Evolutionary conservation across 768 basidiomycete species (phyloP).

Genomic region (Tylopilus rubrobrunneus): DNA sequence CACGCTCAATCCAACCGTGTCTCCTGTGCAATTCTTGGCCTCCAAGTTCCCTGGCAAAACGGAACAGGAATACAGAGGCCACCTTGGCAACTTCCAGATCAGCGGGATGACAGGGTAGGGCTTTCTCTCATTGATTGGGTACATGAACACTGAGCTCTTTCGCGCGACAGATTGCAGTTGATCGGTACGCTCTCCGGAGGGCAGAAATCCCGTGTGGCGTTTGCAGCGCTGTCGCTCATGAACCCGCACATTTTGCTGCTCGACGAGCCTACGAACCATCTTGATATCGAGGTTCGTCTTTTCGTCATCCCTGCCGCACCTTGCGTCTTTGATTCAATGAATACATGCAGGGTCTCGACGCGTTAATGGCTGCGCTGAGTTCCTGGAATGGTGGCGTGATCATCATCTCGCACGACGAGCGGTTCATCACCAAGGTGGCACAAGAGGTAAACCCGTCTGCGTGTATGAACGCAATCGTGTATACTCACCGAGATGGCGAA

Average conservation of each 20-base stretch:
- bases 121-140: conserved; percentile 1
- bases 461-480: background rate
- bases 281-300: conserved; percentile 80
- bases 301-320: background rate
- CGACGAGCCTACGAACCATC: conserved; percentile 97
- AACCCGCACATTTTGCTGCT: conserved; percentile 89
- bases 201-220: conserved; percentile 94
- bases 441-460: conserved; percentile 51
- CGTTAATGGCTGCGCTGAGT: conserved; percentile 78
- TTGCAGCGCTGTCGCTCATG: conserved; percentile 80
- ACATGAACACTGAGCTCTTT: background rate
- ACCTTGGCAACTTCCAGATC: conserved; percentile 96
- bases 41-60: conserved; percentile 89
- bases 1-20: conserved; percentile 75
- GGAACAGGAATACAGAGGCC: conserved; percentile 94
- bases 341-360: conserved; percentile 81
- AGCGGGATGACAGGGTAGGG: conserved; percentile 88
- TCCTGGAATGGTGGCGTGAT: conserved; percentile 91
- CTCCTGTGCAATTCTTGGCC: conserved; percentile 92
- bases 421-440: conserved; percentile 89
- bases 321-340: background rate
- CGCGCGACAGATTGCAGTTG: conserved; percentile 57
- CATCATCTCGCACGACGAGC: conserved; percentile 91
- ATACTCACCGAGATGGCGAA: conserved; percentile 2
- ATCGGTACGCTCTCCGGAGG: conserved; percentile 94